Percentiles rank a stretch among this genome's conserved stretches.
These are phyloP conservation scores for Rhizoctonia solani DNA, from an alignment of 1,284 basidiomycete genomes.

Conservation along the genomic window DNA sequence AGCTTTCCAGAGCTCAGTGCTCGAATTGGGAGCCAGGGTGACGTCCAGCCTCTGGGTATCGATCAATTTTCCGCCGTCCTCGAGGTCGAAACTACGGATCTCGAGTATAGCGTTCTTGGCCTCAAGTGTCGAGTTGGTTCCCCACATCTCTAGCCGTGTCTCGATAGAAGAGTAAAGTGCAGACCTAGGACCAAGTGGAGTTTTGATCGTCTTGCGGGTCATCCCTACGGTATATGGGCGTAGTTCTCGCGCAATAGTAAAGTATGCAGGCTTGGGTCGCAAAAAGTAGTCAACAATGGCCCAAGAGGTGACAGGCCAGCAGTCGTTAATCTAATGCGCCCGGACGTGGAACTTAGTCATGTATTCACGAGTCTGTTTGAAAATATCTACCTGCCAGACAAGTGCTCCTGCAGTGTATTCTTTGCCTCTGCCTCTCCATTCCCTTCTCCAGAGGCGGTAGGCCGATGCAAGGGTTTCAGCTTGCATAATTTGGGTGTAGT, in stretches of 20 bases:
- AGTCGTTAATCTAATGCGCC: slow-evolving; percentile 56
- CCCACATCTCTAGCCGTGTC: slow-evolving; percentile 54
- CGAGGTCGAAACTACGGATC: slow-evolving; percentile 51
- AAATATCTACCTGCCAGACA: slow-evolving; percentile 68
- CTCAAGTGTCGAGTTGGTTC: slow-evolving; percentile 50
- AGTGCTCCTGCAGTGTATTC: slow-evolving; percentile 77
- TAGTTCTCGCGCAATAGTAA: slow-evolving; percentile 69
- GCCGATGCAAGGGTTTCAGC: slow-evolving; percentile 76
- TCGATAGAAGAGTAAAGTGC: slow-evolving; percentile 35
- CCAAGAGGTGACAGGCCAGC: slow-evolving; percentile 73
- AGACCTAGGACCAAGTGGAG: slow-evolving; percentile 32
- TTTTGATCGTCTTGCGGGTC: slow-evolving; percentile 72
- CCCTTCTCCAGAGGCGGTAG: slow-evolving; percentile 75
- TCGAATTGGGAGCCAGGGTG: slow-evolving; percentile 69
- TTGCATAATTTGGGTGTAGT: slow-evolving; percentile 84
- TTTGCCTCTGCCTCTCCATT: slow-evolving; percentile 70
- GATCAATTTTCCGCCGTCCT: slow-evolving; percentile 37
- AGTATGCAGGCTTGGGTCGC: slow-evolving; percentile 75
- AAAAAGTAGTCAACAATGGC: slow-evolving; percentile 71
- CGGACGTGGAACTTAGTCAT: not conserved
- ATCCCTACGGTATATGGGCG: slow-evolving; percentile 77
- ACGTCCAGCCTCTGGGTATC: slow-evolving; percentile 58
- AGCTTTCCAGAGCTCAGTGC: slow-evolving; percentile 78
- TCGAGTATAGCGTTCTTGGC: slow-evolving; percentile 47
- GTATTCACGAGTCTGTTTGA: not conserved